These are phyloP conservation scores for Colletotrichum acutatum DNA, from an alignment of 2,329 filamentous ascomycete species.

Conservation along the genomic window DNA sequence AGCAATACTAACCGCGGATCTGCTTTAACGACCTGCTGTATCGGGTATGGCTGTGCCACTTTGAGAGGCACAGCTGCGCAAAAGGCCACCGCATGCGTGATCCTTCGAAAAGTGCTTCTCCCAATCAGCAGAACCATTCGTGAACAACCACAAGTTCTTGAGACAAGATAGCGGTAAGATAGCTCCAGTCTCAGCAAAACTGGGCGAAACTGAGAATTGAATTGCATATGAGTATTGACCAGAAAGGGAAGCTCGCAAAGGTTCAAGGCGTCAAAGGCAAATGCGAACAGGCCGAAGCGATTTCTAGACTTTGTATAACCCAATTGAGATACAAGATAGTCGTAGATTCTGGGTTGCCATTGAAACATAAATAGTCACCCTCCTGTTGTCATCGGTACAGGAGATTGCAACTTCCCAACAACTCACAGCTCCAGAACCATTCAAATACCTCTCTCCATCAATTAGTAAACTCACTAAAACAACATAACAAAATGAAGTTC, in stretches of 20 bases:
- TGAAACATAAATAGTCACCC: not conserved
- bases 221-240: not conserved
- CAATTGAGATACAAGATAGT: not conserved
- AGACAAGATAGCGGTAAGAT: not conserved
- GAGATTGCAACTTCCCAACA: not conserved
- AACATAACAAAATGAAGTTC: conserved; percentile 12
- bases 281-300: not conserved
- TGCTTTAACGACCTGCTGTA: conserved; percentile 3
- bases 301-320: not conserved
- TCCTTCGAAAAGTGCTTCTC: not conserved
- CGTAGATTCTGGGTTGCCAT: not conserved
- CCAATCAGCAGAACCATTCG: not conserved
- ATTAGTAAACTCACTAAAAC: not conserved
- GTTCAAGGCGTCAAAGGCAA: not conserved
- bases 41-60: not conserved
- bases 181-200: not conserved
- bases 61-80: not conserved
- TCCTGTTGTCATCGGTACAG: not conserved
- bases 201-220: not conserved
- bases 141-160: not conserved
- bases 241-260: not conserved
- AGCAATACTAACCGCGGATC: not conserved
- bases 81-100: not conserved
- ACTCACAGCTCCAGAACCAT: not conserved
- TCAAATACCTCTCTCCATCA: not conserved